Base-by-base conservation (phyloP, 2,329 filamentous ascomycete genomes). In the Conoideocrella luteorostrata region DNA sequence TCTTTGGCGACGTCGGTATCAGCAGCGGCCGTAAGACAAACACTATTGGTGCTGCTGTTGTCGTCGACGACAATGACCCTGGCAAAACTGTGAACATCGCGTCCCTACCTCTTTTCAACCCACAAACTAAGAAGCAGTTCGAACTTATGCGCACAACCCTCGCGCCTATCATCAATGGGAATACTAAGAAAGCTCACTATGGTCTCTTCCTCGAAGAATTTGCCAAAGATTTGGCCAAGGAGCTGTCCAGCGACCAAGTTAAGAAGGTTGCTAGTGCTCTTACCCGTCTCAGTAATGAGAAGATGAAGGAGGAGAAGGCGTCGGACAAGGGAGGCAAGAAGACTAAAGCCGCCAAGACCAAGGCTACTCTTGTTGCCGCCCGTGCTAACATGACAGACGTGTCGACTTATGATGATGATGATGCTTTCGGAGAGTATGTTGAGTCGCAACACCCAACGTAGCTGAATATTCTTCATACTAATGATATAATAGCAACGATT, bases 221-320 rank as follows among this genome's bases (percentile, higher is more conserved):
- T 59, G 69, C 78, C 51, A 95, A 95, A 74, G 82, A 88, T 59
- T 77, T 97, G 35, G 80, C 83, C 56, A 90, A 89, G 68, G 90
- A 95, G 22, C 68, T 98, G 53, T 82, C 86, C 12, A 95, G 88
- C 62, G 84, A 93, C 45, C 89, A 97, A 70, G 90, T 97, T 69
- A 96, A 97, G 79, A 97, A 97, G 76, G 80, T 95, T 52, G 80
- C 88, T 11, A 94, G 86, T 65, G 77, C 79, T 5, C 69, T 98
- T 58, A 95, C 90, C n/a, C 84, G 89, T 5, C 76, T 95, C 45
- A 79, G 88, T 62, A 98, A 98, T 64, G 93, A 97, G 78, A 96
- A 95, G 77, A 84, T 97, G 84, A 94, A 89, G 74, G 90, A 96
- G 66, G 93, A 98, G 77, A 96, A 97, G 77, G 82, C 84, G 4